These are phyloP conservation scores for Thalassiosira livingstoniorum DNA, from an alignment of 352 stramenopile genomes.

Conservation along the genomic window DNA sequence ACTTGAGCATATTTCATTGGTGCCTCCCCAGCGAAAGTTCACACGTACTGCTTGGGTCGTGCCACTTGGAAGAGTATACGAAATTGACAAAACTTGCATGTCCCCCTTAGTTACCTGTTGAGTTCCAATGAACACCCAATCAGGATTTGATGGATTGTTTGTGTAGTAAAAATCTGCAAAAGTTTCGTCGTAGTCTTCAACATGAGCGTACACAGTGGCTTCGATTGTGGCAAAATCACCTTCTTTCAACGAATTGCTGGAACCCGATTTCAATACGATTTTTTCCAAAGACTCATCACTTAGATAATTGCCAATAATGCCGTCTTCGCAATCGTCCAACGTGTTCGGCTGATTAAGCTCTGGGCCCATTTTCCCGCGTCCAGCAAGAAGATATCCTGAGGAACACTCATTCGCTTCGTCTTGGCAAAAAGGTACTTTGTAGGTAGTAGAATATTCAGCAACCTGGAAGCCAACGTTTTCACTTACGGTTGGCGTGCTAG, in stretches of 20 bases:
- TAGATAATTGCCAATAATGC: constrained; percentile 17
- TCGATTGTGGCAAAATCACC: constrained; percentile 18
- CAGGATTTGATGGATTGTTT: constrained; percentile 22
- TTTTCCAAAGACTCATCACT: constrained; percentile 26
- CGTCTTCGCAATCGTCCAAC: constrained; percentile 21
- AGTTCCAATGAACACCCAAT: constrained; percentile 28
- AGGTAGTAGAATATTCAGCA: background rate
- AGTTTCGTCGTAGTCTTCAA: background rate
- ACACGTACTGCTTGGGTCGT: constrained; percentile 34
- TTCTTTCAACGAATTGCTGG: constrained; percentile 7
- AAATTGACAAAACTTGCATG: constrained; percentile 12
- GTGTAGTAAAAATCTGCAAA: constrained; percentile 47
- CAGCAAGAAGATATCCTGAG: constrained; percentile 16
- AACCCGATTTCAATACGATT: constrained; percentile 25
- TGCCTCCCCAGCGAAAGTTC: constrained; percentile 33
- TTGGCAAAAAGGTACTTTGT: constrained; percentile 1
- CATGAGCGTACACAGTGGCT: constrained; percentile 13
- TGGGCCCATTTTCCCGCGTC: background rate
- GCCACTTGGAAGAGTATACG: constrained; percentile 21
- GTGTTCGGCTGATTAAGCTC: constrained; percentile 24
- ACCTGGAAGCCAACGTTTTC: background rate
- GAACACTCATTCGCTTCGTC: constrained; percentile 4
- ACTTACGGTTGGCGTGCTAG: background rate
- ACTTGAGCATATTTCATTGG: constrained; percentile 7
- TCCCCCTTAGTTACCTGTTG: background rate